Evolutionary conservation across 768 basidiomycete species (phyloP), one percentile per base, ranked within the genome.

Genomic region (Agaricus subrufescens): DNA sequence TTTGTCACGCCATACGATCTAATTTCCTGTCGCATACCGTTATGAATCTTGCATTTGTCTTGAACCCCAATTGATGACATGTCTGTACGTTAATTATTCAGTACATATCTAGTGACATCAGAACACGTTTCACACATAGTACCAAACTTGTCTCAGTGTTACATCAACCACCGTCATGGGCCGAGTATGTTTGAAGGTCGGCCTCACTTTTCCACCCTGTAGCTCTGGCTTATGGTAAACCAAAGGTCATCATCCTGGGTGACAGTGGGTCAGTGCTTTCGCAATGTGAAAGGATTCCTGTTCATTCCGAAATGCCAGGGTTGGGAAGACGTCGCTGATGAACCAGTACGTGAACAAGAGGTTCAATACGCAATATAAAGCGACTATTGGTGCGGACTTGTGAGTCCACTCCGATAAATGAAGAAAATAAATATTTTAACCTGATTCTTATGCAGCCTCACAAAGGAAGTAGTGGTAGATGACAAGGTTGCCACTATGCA

Each of bases 271-370:
- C 66, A 61, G 90, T 61, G 39, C 44, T 55, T 52, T 45, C 31
- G 58, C 51, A 10, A 30, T 26, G n/a, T 15, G 44, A 27, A 51
- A 34, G 14, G 60, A 48, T 60, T 67, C 53, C 64, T 55, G 8
- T 61, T 55, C 43, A 19, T 43, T 39, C 46, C 53, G 23, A 56
- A 15, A 39, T 15, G 4, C n/a, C 65, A 95, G 95, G 56, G 96
- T 98, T 71, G 97, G 95, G 42, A 98, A 98, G 89, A 98, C 97
- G 43, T 98, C 96, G 34, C 88, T 99, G 66, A 99, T 99, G 97
- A 98, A 98, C 78, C 97, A 99, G 76, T 98, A 97, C 77, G 97
- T 99, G 63, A 98, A 98, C 85, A 98, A 98, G 75, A 88, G 96
- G 60, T 99, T 98, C 74, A 94, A 90, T 70, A 97, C 94, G 76